Percentiles rank a stretch among this genome's conserved stretches.
phyloP scores from a whole-genome alignment of 768 basidiomycete species.

The Boletus reticulatus region DNA sequence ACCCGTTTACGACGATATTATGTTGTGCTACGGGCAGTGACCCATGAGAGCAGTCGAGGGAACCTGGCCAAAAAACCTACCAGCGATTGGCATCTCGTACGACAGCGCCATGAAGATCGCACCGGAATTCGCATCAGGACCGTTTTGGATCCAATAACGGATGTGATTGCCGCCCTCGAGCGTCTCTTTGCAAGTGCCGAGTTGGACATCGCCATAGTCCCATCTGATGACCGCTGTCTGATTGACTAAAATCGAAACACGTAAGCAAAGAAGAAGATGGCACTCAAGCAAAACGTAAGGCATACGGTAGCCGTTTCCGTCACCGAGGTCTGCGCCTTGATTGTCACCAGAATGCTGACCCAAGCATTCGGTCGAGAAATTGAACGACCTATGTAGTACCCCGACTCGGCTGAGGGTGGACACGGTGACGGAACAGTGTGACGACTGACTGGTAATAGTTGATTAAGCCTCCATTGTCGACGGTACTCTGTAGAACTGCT shows the following conservation, averaged over 20 bases:
- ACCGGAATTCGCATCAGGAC: constrained; percentile 57
- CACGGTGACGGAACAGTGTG: background rate
- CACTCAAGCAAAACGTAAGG: constrained; percentile 14
- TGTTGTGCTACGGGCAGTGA: constrained; percentile 45
- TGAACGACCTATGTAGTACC: constrained; percentile 48
- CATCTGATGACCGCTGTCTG: constrained; percentile 83
- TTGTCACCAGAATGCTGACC: constrained; percentile 72
- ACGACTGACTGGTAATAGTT: constrained; percentile 77
- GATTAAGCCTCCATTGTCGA: constrained; percentile 66
- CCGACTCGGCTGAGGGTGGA: background rate
- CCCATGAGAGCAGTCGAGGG: background rate
- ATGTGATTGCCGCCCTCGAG: constrained; percentile 86
- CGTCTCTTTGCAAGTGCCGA: constrained; percentile 88
- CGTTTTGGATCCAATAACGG: constrained; percentile 86
- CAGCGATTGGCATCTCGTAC: constrained; percentile 63
- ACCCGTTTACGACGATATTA: constrained; percentile 75
- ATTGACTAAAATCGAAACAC: constrained; percentile 48
- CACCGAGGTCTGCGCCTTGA: constrained; percentile 79
- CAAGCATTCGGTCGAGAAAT: constrained; percentile 76
- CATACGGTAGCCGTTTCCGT: constrained; percentile 72
- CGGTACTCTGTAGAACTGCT: constrained; percentile 58
- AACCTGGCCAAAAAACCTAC: constrained; percentile 37
- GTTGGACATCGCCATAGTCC: constrained; percentile 74
- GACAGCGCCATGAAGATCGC: constrained; percentile 76
- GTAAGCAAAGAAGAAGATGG: background rate